Conservation (phyloP, 305 asterid species). For the Petunia hybrid region DNA sequence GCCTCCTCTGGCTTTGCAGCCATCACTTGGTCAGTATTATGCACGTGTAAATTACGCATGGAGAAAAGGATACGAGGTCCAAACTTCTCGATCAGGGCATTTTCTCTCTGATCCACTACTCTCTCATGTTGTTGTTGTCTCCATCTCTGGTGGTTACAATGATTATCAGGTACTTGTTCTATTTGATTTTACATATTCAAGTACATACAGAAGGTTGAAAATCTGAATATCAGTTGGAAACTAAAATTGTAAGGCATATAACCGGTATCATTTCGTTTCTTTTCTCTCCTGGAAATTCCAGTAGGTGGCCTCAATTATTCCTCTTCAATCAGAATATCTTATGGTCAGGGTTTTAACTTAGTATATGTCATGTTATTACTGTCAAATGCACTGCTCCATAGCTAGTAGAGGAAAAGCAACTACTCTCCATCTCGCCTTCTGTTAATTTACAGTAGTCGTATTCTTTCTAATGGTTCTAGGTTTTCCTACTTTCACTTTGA, state of each 20-base stretch:
- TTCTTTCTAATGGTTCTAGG: slow-evolving; percentile 4
- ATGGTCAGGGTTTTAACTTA: slow-evolving; percentile 23
- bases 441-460: background rate
- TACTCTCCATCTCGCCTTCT: background rate
- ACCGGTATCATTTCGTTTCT: slow-evolving; percentile 10
- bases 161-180: slow-evolving; percentile 81
- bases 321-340: slow-evolving; percentile 19
- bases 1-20: slow-evolving; percentile 92
- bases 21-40: slow-evolving; percentile 92
- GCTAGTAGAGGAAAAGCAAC: background rate
- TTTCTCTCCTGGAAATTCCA: slow-evolving; percentile 11
- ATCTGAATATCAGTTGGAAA: slow-evolving; percentile 12
- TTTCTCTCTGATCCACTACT: slow-evolving; percentile 66
- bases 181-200: slow-evolving; percentile 21
- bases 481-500: slow-evolving; percentile 5
- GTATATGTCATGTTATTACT: slow-evolving; percentile 18
- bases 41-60: slow-evolving; percentile 78
- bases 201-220: background rate
- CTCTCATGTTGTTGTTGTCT: slow-evolving; percentile 75
- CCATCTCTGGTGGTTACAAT: slow-evolving; percentile 94
- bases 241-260: background rate
- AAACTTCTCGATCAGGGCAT: slow-evolving; percentile 65
- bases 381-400: slow-evolving; percentile 9
- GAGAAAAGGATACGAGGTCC: slow-evolving; percentile 85
- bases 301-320: background rate